Evolutionary conservation across 768 basidiomycete species (phyloP).

Genomic region (Megacollybia marginata): DNA sequence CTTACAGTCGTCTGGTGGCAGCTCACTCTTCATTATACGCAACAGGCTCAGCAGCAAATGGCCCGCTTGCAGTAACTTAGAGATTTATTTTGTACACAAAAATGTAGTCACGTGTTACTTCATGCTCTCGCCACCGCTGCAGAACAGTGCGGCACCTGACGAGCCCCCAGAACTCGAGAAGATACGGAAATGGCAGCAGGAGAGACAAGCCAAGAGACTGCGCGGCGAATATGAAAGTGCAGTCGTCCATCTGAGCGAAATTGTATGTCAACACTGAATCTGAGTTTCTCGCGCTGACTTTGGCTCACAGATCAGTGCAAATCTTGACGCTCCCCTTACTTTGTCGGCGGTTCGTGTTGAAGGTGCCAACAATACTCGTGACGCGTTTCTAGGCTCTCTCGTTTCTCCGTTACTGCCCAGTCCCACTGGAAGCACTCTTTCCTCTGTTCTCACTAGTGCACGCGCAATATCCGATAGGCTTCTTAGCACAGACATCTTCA

Average conservation of each 20-base stretch:
- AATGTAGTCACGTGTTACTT: too few relatives aligned
- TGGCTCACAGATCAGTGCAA: constrained; percentile 52
- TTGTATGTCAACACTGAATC: constrained; percentile 30
- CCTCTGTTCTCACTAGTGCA: constrained; percentile 63
- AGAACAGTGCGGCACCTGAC: constrained; percentile 42
- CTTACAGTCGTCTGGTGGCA: constrained; percentile 83
- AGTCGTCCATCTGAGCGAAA: constrained; percentile 51
- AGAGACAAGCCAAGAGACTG: constrained; percentile 60
- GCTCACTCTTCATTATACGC: constrained; percentile 47
- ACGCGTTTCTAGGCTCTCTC: constrained; percentile 75
- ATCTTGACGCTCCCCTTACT: constrained; percentile 55
- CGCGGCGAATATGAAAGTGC: constrained; percentile 75
- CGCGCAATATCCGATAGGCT: constrained; percentile 60
- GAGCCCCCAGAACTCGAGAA: constrained; percentile 54
- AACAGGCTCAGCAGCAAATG: background rate
- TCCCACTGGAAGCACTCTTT: constrained; percentile 34
- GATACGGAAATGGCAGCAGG: constrained; percentile 64
- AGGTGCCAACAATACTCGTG: constrained; percentile 67
- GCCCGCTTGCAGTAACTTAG: too few relatives aligned
- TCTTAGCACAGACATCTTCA: constrained; percentile 72
- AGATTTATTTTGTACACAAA: too few relatives aligned
- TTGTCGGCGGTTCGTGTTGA: constrained; percentile 77
- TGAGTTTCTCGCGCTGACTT: background rate
- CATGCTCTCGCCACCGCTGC: constrained; percentile 35
- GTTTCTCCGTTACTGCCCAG: constrained; percentile 48